Base-by-base conservation (phyloP, 73 alveolate species). In the Uronychia setigera region DNA sequence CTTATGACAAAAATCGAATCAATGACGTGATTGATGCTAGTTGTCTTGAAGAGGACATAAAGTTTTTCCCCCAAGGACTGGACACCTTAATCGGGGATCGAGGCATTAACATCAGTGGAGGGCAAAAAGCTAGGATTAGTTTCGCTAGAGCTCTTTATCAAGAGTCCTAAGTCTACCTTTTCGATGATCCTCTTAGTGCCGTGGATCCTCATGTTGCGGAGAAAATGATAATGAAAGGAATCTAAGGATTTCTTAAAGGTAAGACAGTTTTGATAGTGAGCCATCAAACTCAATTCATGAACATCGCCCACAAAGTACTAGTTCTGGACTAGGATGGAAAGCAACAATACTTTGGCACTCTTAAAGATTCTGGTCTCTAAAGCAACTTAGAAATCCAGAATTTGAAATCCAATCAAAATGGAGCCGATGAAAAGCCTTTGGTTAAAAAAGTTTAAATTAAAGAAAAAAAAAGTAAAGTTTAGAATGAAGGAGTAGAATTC, bases 161-260 rank as follows among this genome's bases (percentile, higher is more conserved):
- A 29, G 84, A 92, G 75, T 59, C 87, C 9, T 96, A 94, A 80
- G 92, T 94, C 29, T 76, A 85, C 80, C 87, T 94, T 30, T 79
- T 94, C 77, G 98, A 94, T 86, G 98, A 94, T 79, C 98, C 98
- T 0, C 76, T 94, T 29, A 84, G 95, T 81, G 93, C 98, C 58
- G 87, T 92, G 32, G 98, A 94, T 84, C 88, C 95, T 29, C 83
- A 92, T 85, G 98, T 94, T 58, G 95, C 91, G 32, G 79, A 86
- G 90, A 85, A 86, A 46, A 76, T 94, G 27, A 60, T 29, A 1
- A 31, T 60, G 29, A 0, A 60, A 1, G 0, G n/a, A 1, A 31
- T 35, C 31, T 58, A 80, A 57, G 34, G 32, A 13, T 58, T 80
- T 1, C 85, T 80, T 28, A 79, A 78, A 46, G n/a, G n/a, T n/a